Base-by-base conservation (phyloP, 306 rosid species). In the Inga oerstediana region DNA sequence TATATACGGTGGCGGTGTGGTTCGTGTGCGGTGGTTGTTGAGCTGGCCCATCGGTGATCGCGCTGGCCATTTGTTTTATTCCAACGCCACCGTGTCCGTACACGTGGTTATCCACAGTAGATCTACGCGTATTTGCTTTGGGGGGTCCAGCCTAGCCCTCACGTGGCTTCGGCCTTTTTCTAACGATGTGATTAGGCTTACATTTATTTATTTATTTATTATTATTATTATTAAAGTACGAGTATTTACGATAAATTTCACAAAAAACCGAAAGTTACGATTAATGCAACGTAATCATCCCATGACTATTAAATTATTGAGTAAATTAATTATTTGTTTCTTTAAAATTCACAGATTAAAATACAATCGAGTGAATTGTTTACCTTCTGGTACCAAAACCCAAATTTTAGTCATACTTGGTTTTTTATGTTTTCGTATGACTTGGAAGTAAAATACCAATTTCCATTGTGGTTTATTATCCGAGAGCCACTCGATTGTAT, bases 1-100 rank as follows among this genome's bases (percentile, higher is more conserved):
- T 91, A 90, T 84, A 86, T 89, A 95, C 89, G 84, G 76, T 65
- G 79, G 79, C 78, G 84, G 70, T 2, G 32, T 43, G 35, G 54
- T 11, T 41, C 7, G 35, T 12, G 37, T 75, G 84, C 72, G 90
- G 88, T 89, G 86, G 90, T 88, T 82, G 92, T 89, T 88, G 96
- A 92, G 98, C 90, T 95, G 98, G 97, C 89, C 84, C 90, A 48
- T 89, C 77, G 88, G 32, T 75, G 79, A 84, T 89, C 91, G 89
- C 81, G 94, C 83, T 83, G 84, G 82, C 90, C 68, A 79, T 76
- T 86, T 76, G 65, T 84, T 87, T 83, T 82, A 87, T 89, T 88
- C 90, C 75, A 61, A 70, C 84, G 81, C 82, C 78, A 89, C 59
- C 19, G 54, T 7, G 75, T 22, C 91, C 96, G 90, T 88, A 82